These are phyloP conservation scores for Hymenoscyphus repandus DNA, from an alignment of 2,329 filamentous ascomycete species.

Conservation along the genomic window DNA sequence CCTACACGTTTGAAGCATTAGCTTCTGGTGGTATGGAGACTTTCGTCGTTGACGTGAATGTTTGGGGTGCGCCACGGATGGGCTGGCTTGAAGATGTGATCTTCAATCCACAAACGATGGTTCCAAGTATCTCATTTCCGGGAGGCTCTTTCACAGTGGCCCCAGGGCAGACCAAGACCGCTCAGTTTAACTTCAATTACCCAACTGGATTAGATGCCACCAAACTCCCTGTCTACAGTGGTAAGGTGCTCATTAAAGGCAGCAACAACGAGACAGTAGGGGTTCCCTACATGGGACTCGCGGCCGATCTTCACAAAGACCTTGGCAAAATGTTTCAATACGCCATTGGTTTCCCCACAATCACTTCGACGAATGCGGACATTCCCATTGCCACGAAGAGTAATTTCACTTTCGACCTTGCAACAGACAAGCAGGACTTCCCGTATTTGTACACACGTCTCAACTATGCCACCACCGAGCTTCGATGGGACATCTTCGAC, in stretches of 20 bases:
- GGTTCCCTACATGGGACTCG: slow-evolving; percentile 1
- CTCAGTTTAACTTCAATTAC: slow-evolving; percentile 3
- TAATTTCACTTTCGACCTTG: neutral
- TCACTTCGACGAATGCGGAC: neutral
- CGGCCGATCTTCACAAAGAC: neutral
- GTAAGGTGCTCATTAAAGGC: slow-evolving; percentile 42
- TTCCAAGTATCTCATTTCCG: neutral
- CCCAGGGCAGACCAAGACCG: neutral
- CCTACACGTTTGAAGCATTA: neutral
- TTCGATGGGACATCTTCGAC: neutral
- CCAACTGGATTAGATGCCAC: slow-evolving; percentile 17
- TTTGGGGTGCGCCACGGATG: neutral
- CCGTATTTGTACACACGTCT: neutral
- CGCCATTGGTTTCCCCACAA: neutral
- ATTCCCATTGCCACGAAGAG: neutral
- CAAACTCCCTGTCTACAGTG: slow-evolving; percentile 44
- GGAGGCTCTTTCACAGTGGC: neutral
- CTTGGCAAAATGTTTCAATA: neutral
- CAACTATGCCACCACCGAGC: neutral
- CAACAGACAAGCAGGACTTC: neutral
- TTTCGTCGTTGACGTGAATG: neutral
- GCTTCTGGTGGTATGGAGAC: slow-evolving; percentile 1
- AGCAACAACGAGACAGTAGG: slow-evolving; percentile 26
- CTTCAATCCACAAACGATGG: neutral
- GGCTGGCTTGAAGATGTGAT: slow-evolving; percentile 1